Evolutionary conservation across 2,329 filamentous ascomycete species (phyloP), one percentile per base, ranked within the genome.

Genomic region (Fusarium miscanthi): DNA sequence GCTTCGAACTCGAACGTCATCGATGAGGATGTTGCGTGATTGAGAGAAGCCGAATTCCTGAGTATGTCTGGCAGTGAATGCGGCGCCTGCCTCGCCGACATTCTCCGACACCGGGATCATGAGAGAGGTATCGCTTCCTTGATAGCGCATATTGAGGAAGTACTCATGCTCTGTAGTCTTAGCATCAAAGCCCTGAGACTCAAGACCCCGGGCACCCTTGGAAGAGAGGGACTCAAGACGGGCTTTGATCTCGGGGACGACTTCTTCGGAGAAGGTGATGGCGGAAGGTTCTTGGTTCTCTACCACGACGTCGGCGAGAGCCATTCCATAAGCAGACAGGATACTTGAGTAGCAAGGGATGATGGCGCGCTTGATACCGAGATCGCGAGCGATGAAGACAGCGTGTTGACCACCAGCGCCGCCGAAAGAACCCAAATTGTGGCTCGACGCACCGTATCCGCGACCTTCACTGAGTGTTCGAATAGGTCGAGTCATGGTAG

Each of bases 401-500:
- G 84, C 84, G 27, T 85, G 84, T 64, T 86, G 84, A 8, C 83
- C 83, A 35, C 83, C 83, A 7, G 81, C 80, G 10, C 80, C 80
- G 1, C 82, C 82, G 41, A 79, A 79, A 14, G 69, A 77, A 0
- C 72, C 78, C 2, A 79, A 17, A 33, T 79, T 74, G 3, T 80
- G 78, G 4, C 70, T 74, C 0, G 76, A 73, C 2, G 77, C 71
- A 2, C 72, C 75, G 25, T 77, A 79, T 2, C 78, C 78, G 1
- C 78, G 77, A 3, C 74, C 78, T n/a, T 79, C 78, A 16, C 74
- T 79, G 0, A 79, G 69, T 4, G 76, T 77, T 14, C 78, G 67
- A 21, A 95, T 94, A 0, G 93, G 93, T 37, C 92, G 85, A 1
- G 89, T 90, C 92, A 94, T 94, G 2, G 91, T 89, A 76, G 92